A percentile compares a stretch with the other conserved stretches of the same genome.
Conservation (phyloP, 768 basidiomycete genomes). For the Mycena galopus region DNA sequence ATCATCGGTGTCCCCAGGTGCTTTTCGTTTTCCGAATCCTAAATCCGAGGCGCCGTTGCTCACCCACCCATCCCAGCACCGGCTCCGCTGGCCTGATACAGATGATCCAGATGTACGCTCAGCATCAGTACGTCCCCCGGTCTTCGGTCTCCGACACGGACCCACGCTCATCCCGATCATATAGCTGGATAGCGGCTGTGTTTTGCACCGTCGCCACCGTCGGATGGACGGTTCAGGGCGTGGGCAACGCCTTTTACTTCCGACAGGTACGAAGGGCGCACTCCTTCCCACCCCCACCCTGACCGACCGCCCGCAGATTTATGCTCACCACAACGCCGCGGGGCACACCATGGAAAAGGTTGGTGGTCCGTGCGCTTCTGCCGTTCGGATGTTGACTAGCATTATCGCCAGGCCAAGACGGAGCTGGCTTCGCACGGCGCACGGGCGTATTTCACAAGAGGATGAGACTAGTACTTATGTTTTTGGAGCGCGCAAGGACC, state of each 20-base stretch:
- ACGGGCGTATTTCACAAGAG: constrained; percentile 89
- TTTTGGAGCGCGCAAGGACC: not conserved
- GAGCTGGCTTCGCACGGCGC: constrained; percentile 89
- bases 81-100: constrained; percentile 97
- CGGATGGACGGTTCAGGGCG: constrained; percentile 90
- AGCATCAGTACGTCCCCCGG: constrained; percentile 82
- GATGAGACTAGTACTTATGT: constrained; percentile 43
- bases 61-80: constrained; percentile 64
- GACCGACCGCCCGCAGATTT: constrained; percentile 64
- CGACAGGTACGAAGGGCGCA: constrained; percentile 66
- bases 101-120: constrained; percentile 84
- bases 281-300: constrained; percentile 20
- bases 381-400: constrained; percentile 22
- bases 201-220: constrained; percentile 85
- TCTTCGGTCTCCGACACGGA: constrained; percentile 49
- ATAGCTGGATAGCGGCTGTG: constrained; percentile 78
- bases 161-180: constrained; percentile 30
- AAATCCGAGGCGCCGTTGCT: constrained; percentile 50
- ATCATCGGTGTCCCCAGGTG: constrained; percentile 93
- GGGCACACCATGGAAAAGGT: constrained; percentile 93
- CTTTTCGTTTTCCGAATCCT: constrained; percentile 37
- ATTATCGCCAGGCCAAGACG: constrained; percentile 74
- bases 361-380: constrained; percentile 43
- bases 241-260: constrained; percentile 86
- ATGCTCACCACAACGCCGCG: constrained; percentile 81